Percentiles rank a stretch among this genome's conserved stretches.
These are phyloP conservation scores for Aspergillus novofumigatus DNA, from an alignment of 2,329 filamentous ascomycete species.

Conservation along the genomic window DNA sequence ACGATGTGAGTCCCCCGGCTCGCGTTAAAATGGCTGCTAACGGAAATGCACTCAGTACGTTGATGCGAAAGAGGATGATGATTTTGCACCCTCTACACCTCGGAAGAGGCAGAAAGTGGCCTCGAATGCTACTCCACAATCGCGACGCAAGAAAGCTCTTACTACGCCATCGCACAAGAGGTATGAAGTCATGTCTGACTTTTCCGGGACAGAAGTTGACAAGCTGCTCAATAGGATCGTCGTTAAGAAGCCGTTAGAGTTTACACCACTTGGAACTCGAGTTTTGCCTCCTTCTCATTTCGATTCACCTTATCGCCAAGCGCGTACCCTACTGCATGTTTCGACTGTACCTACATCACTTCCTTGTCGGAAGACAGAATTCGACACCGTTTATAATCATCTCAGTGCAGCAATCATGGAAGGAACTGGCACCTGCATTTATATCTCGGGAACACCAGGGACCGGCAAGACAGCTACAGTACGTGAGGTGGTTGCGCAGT, in stretches of 20 bases:
- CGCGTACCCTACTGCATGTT: slow-evolving; percentile 83
- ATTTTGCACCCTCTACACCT: slow-evolving; percentile 47
- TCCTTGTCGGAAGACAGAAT: slow-evolving; percentile 88
- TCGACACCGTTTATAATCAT: slow-evolving; percentile 86
- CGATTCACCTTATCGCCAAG: slow-evolving; percentile 83
- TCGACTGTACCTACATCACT: slow-evolving; percentile 85
- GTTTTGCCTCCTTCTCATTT: slow-evolving; percentile 71
- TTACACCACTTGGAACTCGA: slow-evolving; percentile 89
- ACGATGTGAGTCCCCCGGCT: slow-evolving; percentile 29
- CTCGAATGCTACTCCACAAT: slow-evolving; percentile 42
- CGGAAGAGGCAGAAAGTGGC: slow-evolving; percentile 54
- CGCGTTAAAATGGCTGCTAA: slow-evolving; percentile 6
- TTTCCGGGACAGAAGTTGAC: slow-evolving; percentile 19
- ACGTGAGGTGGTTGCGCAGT: slow-evolving; percentile 82
- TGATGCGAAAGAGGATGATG: slow-evolving; percentile 34
- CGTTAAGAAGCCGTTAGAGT: slow-evolving; percentile 85
- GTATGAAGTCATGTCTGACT: slow-evolving; percentile 28
- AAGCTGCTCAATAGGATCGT: slow-evolving; percentile 48
- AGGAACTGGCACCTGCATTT: slow-evolving; percentile 92
- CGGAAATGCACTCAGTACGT: slow-evolving; percentile 27
- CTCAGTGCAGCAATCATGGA: slow-evolving; percentile 92
- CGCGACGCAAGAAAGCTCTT: slow-evolving; percentile 43
- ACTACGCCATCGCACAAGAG: slow-evolving; percentile 63
- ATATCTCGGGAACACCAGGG: slow-evolving; percentile 97
- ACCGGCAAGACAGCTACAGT: slow-evolving; percentile 98